Conservation (phyloP, 257 asterid species). For the Salvia hispanica region DNA sequence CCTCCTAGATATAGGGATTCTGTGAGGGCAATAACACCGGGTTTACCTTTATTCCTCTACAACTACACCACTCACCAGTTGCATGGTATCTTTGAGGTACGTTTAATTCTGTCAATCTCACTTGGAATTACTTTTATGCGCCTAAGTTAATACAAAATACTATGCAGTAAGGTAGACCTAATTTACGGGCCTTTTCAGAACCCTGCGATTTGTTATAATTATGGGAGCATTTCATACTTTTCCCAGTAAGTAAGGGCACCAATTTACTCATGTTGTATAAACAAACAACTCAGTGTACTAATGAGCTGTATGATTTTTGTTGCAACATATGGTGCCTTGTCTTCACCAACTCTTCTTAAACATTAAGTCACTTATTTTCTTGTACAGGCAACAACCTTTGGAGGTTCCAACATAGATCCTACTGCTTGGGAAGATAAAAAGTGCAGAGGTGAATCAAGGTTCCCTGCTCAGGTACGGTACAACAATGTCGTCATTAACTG, state of each 20-base stretch:
- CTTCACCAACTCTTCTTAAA: background rate
- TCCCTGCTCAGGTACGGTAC: slow-evolving; percentile 84
- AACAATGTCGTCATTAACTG: slow-evolving; percentile 8
- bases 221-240: background rate
- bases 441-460: slow-evolving; percentile 95
- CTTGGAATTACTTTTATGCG: background rate
- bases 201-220: background rate
- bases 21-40: slow-evolving; percentile 97
- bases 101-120: slow-evolving; percentile 16
- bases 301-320: slow-evolving; percentile 2
- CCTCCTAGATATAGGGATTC: slow-evolving; percentile 96
- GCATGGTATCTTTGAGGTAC: slow-evolving; percentile 95
- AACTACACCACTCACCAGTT: slow-evolving; percentile 93
- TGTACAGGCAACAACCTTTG: slow-evolving; percentile 72
- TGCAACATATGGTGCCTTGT: background rate
- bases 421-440: slow-evolving; percentile 99
- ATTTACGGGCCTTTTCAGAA: background rate
- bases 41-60: slow-evolving; percentile 87
- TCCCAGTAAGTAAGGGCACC: background rate
- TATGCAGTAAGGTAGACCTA: background rate
- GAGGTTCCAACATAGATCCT: slow-evolving; percentile 94
- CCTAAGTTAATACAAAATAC: background rate
- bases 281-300: background rate
- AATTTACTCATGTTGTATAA: background rate
- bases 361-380: slow-evolving; percentile 1